These are phyloP conservation scores for Styphnolobium japonicum DNA, from an alignment of 306 rosid genomes.

Conservation along the genomic window DNA sequence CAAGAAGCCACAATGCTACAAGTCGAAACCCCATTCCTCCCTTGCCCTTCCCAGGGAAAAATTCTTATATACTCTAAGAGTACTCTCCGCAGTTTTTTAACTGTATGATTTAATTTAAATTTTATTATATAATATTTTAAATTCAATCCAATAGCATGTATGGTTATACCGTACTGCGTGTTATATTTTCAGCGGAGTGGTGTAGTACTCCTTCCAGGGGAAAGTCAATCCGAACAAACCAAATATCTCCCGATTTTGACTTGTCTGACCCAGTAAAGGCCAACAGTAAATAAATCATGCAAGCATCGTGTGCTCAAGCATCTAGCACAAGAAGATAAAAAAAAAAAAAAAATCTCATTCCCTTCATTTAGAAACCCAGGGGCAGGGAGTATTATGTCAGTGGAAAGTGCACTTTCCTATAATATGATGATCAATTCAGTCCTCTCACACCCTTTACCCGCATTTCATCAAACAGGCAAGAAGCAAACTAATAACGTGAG, in stretches of 20 bases:
- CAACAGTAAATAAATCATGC: neutral
- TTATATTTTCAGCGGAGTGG: too few relatives aligned
- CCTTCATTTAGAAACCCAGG: slow-evolving; percentile 1
- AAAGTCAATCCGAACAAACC: too few relatives aligned
- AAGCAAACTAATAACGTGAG: neutral
- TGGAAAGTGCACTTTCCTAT: neutral
- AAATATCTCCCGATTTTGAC: neutral
- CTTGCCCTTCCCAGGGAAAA: too few relatives aligned
- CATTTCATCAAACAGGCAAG: slow-evolving; percentile 8
- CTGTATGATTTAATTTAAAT: too few relatives aligned
- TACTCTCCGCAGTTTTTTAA: too few relatives aligned
- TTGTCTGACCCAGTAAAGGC: neutral
- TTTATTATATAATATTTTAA: too few relatives aligned
- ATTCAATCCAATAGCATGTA: too few relatives aligned
- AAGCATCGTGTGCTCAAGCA: neutral
- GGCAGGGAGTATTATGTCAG: neutral
- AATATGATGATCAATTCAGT: neutral
- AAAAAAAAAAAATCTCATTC: neutral
- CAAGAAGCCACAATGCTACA: neutral
- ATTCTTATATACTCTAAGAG: too few relatives aligned
- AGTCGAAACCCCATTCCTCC: neutral
- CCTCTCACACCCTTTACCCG: neutral
- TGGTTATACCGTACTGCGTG: too few relatives aligned
- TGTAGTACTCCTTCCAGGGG: too few relatives aligned
- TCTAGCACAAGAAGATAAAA: neutral